Conservation (phyloP, 2,329 filamentous ascomycete genomes). For the Metarhizium brunneum region DNA sequence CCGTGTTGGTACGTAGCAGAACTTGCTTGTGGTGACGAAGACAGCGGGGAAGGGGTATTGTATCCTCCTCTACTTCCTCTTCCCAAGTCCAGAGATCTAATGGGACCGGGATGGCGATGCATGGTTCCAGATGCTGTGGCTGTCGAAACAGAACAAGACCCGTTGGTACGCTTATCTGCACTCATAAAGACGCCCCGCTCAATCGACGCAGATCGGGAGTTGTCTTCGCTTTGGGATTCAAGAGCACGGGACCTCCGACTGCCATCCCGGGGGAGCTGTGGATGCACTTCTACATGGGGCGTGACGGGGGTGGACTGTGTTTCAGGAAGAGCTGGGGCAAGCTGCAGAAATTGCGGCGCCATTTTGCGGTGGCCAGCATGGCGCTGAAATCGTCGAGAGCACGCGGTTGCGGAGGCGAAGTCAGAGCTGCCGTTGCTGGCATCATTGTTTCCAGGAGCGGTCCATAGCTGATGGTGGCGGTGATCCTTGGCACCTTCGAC, state of each 20-base stretch:
- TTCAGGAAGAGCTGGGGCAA: constrained; percentile 17
- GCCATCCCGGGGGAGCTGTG: constrained; percentile 34
- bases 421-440: constrained; percentile 11
- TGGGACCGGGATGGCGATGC: constrained; percentile 33
- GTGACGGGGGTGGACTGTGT: constrained; percentile 24
- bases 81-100: constrained; percentile 33
- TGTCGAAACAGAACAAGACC: constrained; percentile 41
- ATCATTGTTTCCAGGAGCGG: neutral
- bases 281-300: constrained; percentile 24
- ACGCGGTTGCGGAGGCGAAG: constrained; percentile 7
- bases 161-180: constrained; percentile 56
- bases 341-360: constrained; percentile 33
- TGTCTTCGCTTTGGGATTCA: constrained; percentile 31
- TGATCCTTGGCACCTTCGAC: constrained; percentile 8
- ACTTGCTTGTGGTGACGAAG: constrained; percentile 25
- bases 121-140: constrained; percentile 52
- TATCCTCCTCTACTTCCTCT: constrained; percentile 17
- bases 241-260: constrained; percentile 32
- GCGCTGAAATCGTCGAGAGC: constrained; percentile 22
- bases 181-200: constrained; percentile 52
- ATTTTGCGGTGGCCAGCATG: constrained; percentile 35
- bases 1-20: constrained; percentile 30
- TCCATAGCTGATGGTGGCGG: neutral
- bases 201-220: constrained; percentile 50
- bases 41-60: constrained; percentile 26